A percentile compares a stretch with the other conserved stretches of the same genome.
These are phyloP conservation scores for Penicillium cataractarum DNA, from an alignment of 495 filamentous ascomycete species.

Conservation along the genomic window DNA sequence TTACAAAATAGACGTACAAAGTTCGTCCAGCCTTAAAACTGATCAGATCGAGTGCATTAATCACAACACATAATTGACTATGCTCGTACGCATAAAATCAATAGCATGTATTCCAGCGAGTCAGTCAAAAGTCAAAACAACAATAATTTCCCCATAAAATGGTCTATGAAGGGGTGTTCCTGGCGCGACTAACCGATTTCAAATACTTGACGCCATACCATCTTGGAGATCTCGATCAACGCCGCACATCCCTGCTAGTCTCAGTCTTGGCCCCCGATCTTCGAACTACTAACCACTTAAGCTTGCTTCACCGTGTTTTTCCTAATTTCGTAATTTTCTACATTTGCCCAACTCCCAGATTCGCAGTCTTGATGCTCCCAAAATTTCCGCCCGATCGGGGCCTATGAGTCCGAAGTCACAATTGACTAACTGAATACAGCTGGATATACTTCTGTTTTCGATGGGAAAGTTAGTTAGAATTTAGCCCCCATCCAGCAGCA, in stretches of 20 bases:
- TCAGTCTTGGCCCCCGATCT: constrained; percentile 7
- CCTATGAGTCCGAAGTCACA: not conserved
- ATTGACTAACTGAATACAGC: not conserved
- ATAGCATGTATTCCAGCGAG: too few relatives aligned
- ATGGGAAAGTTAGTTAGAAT: not conserved
- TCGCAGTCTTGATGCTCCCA: not conserved
- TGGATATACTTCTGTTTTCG: not conserved
- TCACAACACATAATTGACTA: too few relatives aligned
- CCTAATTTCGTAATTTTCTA: not conserved
- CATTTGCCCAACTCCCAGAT: not conserved
- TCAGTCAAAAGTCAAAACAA: too few relatives aligned
- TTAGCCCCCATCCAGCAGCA: not conserved
- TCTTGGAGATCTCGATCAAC: constrained; percentile 26
- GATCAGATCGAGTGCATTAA: not conserved
- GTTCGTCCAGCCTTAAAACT: not conserved
- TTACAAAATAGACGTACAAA: too few relatives aligned
- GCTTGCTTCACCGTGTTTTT: constrained; percentile 7
- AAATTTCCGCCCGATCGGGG: not conserved
- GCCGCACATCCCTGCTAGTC: constrained; percentile 23
- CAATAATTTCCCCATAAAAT: not conserved
- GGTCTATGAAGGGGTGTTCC: not conserved
- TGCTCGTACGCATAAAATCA: too few relatives aligned
- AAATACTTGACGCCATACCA: constrained; percentile 18
- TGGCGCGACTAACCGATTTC: constrained; percentile 12
- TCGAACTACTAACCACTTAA: not conserved